Conservation (phyloP, 805 yeast species). For the Jamesozyma spencerorum region DNA sequence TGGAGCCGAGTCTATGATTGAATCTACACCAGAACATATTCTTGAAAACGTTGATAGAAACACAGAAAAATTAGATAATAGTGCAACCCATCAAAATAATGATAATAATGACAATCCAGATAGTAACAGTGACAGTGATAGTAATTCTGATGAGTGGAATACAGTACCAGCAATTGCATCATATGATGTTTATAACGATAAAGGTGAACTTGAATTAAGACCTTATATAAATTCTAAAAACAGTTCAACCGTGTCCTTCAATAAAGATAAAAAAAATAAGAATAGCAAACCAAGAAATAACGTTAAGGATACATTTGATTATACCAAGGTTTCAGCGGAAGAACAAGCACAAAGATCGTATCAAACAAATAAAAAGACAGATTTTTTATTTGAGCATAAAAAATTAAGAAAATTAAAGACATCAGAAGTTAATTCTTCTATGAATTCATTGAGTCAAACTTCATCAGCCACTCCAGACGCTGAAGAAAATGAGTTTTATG, state of each 20-base stretch:
- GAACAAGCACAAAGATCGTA: conserved; percentile 72
- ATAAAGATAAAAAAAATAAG: neutral
- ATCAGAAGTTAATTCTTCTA: conserved; percentile 1
- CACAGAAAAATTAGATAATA: neutral
- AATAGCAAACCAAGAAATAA: neutral
- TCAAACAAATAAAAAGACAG: conserved; percentile 45
- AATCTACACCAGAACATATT: no score
- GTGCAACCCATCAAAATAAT: neutral
- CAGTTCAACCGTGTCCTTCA: neutral
- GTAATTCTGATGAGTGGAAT: conserved; percentile 47
- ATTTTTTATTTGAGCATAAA: conserved; percentile 40
- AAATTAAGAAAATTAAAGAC: conserved; percentile 18
- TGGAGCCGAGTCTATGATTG: no score
- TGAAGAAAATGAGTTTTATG: conserved; percentile 27
- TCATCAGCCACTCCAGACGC: neutral
- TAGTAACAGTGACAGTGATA: conserved; percentile 27
- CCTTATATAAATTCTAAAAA: conserved; percentile 11
- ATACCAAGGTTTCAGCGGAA: conserved; percentile 81
- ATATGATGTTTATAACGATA: conserved; percentile 69
- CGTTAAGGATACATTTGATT: conserved; percentile 37
- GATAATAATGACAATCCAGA: conserved; percentile 9
- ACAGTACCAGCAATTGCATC: conserved; percentile 77
- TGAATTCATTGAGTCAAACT: conserved; percentile 7
- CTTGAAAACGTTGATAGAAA: neutral
- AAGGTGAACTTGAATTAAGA: conserved; percentile 52